Evolutionary conservation across 495 filamentous ascomycete genomes (phyloP).

Genomic region (Elaphomyces granulatus): DNA sequence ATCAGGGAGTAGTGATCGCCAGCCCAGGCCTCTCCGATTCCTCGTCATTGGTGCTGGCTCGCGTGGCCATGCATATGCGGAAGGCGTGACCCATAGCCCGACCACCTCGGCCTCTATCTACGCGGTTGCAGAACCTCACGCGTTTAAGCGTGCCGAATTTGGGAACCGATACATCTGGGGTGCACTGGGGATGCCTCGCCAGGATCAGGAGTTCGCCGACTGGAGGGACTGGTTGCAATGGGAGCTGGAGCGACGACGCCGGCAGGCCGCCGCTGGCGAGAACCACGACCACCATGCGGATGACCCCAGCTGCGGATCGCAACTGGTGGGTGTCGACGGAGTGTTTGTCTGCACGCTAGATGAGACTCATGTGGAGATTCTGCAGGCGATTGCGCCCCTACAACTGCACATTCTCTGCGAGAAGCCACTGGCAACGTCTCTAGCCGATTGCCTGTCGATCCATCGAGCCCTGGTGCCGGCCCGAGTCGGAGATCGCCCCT

Average conservation of each 20-base stretch:
- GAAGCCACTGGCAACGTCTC: conserved; percentile 73
- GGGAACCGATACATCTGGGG: conserved; percentile 57
- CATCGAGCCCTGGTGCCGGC: conserved; percentile 37
- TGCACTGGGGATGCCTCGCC: conserved; percentile 18
- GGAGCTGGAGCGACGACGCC: conserved; percentile 40
- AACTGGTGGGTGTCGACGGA: conserved; percentile 48
- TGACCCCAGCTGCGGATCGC: neutral
- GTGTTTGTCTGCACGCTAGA: conserved; percentile 82
- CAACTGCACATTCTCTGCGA: conserved; percentile 82
- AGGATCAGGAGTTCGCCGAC: conserved; percentile 49
- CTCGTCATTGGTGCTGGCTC: conserved; percentile 83
- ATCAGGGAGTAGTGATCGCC: too few relatives aligned
- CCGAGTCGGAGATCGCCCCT: conserved; percentile 1
- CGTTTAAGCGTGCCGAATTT: conserved; percentile 57
- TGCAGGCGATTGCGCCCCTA: conserved; percentile 51
- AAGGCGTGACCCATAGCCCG: conserved; percentile 43
- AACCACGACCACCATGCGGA: neutral
- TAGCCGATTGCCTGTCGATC: conserved; percentile 61
- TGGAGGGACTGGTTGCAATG: conserved; percentile 63
- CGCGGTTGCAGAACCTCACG: conserved; percentile 70
- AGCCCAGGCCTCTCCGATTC: conserved; percentile 39
- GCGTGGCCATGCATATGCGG: conserved; percentile 62
- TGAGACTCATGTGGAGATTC: conserved; percentile 71
- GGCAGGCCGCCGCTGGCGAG: conserved; percentile 4
- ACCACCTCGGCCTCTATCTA: conserved; percentile 49